Percentiles rank a stretch among this genome's conserved stretches.
Evolutionary conservation across 352 stramenopile genomes (phyloP).

Genomic region (Pythium aristosporum): DNA sequence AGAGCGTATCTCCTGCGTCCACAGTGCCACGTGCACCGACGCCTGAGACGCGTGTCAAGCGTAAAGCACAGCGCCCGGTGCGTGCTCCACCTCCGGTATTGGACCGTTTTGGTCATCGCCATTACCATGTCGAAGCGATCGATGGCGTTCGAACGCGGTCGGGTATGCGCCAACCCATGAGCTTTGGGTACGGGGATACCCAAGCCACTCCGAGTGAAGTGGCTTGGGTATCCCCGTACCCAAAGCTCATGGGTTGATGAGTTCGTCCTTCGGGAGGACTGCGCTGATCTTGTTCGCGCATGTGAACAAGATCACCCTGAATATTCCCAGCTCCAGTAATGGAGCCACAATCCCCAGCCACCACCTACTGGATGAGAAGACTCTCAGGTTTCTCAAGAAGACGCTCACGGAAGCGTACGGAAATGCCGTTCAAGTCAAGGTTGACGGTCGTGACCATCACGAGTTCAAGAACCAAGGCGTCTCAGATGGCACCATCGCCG

Average conservation of each 20-base stretch:
- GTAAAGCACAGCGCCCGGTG: background rate
- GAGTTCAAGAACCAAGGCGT: too few relatives aligned
- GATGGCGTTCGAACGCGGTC: background rate
- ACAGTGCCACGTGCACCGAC: background rate
- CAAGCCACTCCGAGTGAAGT: background rate
- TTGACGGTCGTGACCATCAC: too few relatives aligned
- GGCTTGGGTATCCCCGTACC: background rate
- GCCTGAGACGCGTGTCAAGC: background rate
- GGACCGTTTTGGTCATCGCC: background rate
- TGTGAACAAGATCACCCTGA: background rate
- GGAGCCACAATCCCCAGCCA: background rate
- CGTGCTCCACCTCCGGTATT: background rate
- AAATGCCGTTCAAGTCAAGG: too few relatives aligned
- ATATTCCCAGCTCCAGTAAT: conserved; percentile 1
- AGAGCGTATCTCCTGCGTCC: background rate
- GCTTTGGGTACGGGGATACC: background rate
- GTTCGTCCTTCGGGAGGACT: background rate
- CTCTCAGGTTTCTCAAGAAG: background rate
- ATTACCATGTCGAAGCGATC: background rate
- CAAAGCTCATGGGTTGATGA: background rate
- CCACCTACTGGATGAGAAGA: background rate
- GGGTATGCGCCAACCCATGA: background rate
- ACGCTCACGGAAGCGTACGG: background rate
- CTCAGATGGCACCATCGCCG: too few relatives aligned
- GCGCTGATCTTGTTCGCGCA: background rate